phyloP scores from a whole-genome alignment of 106 monocot species.

The Apostasia shenzhenica region DNA sequence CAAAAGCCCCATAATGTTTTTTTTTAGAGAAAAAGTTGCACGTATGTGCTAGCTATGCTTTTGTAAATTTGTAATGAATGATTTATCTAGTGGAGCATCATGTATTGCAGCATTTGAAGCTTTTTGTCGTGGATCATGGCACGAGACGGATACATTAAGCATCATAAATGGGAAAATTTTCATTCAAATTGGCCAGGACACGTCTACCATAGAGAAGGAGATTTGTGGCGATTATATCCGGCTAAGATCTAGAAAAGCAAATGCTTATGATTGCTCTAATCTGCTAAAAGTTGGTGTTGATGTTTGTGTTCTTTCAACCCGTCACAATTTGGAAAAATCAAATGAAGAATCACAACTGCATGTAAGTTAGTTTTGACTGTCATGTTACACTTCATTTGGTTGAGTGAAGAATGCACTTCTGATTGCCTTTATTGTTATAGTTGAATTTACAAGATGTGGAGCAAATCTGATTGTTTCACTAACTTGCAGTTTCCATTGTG shows the following conservation, averaged over 20 bases:
- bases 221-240: slow-evolving; percentile 38
- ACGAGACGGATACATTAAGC: slow-evolving; percentile 28
- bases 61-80: too few relatives aligned
- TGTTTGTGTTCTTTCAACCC: slow-evolving; percentile 48
- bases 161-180: slow-evolving; percentile 36
- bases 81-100: too few relatives aligned
- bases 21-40: too few relatives aligned
- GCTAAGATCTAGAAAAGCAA: slow-evolving; percentile 53
- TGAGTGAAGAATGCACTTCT: too few relatives aligned
- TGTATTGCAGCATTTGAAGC: slow-evolving; percentile 62
- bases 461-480: neutral
- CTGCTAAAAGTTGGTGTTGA: slow-evolving; percentile 42
- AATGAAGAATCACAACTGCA: slow-evolving; percentile 12
- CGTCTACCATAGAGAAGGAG: slow-evolving; percentile 18
- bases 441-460: too few relatives aligned
- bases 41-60: too few relatives aligned
- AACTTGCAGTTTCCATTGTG: slow-evolving; percentile 37
- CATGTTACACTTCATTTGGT: neutral
- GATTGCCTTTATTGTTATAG: too few relatives aligned
- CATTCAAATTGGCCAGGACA: slow-evolving; percentile 11
- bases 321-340: slow-evolving; percentile 22
- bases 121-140: slow-evolving; percentile 63
- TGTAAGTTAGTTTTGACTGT: slow-evolving; percentile 22
- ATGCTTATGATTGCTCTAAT: slow-evolving; percentile 33
- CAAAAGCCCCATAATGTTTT: too few relatives aligned